phyloP scores from a whole-genome alignment of 1,284 basidiomycete genomes.

The Malassezia slooffiae region DNA sequence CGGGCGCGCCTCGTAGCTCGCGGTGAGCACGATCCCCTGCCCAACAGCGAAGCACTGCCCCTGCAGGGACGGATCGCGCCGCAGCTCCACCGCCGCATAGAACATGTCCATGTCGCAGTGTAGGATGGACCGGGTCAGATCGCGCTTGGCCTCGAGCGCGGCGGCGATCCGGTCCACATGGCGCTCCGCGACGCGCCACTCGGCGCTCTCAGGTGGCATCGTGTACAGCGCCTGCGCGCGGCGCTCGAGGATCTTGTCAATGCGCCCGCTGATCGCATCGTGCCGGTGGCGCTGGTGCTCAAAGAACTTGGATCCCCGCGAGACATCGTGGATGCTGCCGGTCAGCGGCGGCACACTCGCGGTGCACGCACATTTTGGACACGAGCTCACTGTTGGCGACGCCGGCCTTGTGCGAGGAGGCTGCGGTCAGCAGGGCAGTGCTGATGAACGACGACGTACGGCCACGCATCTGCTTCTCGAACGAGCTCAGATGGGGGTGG shows the following conservation, averaged over 20 bases:
- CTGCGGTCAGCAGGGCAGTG: background rate
- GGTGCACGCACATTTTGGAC: slow-evolving; percentile 3
- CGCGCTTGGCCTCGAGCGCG: slow-evolving; percentile 65
- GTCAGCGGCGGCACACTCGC: slow-evolving; percentile 16
- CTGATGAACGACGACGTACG: slow-evolving; percentile 11
- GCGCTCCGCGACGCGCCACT: slow-evolving; percentile 23
- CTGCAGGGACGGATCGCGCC: slow-evolving; percentile 64
- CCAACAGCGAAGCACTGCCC: slow-evolving; percentile 50
- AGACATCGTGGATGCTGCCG: slow-evolving; percentile 36
- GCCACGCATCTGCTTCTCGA: slow-evolving; percentile 34
- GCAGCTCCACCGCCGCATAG: slow-evolving; percentile 52
- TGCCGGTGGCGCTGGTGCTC: slow-evolving; percentile 74
- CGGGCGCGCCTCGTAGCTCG: slow-evolving; percentile 33
- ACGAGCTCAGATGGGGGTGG: too few species aligned
- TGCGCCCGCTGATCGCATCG: slow-evolving; percentile 63
- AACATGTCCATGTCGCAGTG: slow-evolving; percentile 55
- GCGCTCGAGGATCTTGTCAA: slow-evolving; percentile 48
- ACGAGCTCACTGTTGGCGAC: slow-evolving; percentile 34
- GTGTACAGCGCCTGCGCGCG: slow-evolving; percentile 29
- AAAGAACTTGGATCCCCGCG: slow-evolving; percentile 42
- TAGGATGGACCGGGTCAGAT: slow-evolving; percentile 70
- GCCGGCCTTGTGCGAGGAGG: slow-evolving; percentile 42
- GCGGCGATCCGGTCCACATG: slow-evolving; percentile 49
- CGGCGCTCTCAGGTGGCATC: slow-evolving; percentile 13
- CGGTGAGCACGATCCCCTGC: slow-evolving; percentile 37